Evolutionary conservation across 2,329 filamentous ascomycete genomes (phyloP), one percentile per base, ranked within the genome.

Genomic region (Aspergillus sp.): DNA sequence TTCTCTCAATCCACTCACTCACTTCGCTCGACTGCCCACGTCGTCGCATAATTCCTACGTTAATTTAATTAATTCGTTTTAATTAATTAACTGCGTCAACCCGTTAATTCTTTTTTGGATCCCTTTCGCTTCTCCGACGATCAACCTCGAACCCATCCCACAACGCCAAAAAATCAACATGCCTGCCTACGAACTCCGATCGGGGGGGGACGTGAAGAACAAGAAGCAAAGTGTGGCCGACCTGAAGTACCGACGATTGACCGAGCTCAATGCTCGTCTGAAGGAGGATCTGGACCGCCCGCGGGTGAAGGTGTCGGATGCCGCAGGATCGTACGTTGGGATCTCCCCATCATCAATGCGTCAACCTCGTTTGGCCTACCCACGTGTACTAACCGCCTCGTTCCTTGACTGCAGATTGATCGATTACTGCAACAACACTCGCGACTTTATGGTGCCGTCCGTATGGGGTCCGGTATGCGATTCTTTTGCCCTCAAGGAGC

Each of bases 161-260:
- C 52, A 54, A 39, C 54, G 32, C 51, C 45, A 45, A 61, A 32
- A 32, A n/a, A n/a, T 51, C 72, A 77, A 69, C 66, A 87, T 87
- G 84, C 82, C 85, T 70, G 75, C 85, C 60, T 89, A 89, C 78
- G 86, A 88, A 75, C 82, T 87, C 69, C 85, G 86, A 76, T 83
- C 83, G 61, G 86, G 85, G 67, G 85, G 85, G 68, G 85, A 87
- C 73, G 79, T 84, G 68, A 87, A 85, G 85, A 96, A 93, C 83
- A 98, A 96, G 83, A 97, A 97, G 84, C 95, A 98, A 82, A 96
- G 92, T 76, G 98, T 99, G 91, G 94, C 94, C 69, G 95, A 99
- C 78, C 86, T 99, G 66, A 99, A 99, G 85, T 87, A 98, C 72
- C 89, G 95, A 73, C 90, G 95, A 66, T 84, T 99, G 79, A 98